Base-by-base conservation (phyloP, 306 rosid genomes). In the Gastrolobium bilobum region DNA sequence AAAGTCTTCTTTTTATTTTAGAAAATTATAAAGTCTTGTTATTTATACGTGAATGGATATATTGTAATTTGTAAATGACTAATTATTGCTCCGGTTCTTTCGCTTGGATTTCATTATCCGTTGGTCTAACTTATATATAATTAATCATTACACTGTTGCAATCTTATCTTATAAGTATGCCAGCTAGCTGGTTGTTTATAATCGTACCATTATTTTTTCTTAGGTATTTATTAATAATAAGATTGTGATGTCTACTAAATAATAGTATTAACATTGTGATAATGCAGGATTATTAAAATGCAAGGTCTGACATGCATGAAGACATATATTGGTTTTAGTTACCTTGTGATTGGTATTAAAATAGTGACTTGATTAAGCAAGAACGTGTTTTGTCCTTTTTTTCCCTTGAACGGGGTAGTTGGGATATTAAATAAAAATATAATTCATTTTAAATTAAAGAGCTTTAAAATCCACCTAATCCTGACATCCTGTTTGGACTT, bases 141-240 rank as follows among this genome's bases (percentile, higher is more conserved):
- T 53, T 76, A 63, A 64, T 76, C 48, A 38, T 47, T 11, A 75
- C 59, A 29, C 77, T 3, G 20, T 48, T 47, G 70, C 54, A 59
- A 68, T 34, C 85, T 50, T 75, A 75, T 68, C 81, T 63, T 59
- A 31, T 82, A 34, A 65, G 34, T 51, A 42, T 54, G 75, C 80
- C 80, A 81, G 75, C 84, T 81, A 81, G 75, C 84, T 81, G 71
- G 84, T 65, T 67, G 42, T 73, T 15, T 54, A 20, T 15, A 33
- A 20, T 44, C 38, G 60, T 40, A 38, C 5, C 40, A 72, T 72
- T 52, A 63, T 52, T 79, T 79, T 71, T 70, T 61, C 48, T 35
- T 10, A 52, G 40, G 60, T 10, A 77, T 37, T 77, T 57, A 9
- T 56, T 56, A 56, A 52, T 53, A 10, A 37, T 63, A 10, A 75